A percentile compares a stretch with the other conserved stretches of the same genome.
These are phyloP conservation scores for Nitzschia inconspicua DNA, from an alignment of 108 stramenopile species.

Conservation along the genomic window DNA sequence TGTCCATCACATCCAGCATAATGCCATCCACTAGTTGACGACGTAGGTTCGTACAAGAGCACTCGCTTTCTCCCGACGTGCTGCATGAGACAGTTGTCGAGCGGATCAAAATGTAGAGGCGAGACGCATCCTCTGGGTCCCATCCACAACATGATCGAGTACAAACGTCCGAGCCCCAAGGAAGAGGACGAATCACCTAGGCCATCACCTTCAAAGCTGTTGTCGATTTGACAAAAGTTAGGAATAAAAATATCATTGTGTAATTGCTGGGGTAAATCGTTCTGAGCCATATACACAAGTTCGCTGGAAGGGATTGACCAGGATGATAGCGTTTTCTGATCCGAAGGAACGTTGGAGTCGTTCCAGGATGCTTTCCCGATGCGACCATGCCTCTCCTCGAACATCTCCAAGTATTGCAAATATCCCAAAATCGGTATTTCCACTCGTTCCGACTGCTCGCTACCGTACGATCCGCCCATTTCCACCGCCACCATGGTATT, in stretches of 20 bases:
- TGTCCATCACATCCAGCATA: conserved; percentile 42
- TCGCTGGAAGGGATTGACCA: conserved; percentile 24
- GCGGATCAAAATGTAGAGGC: conserved; percentile 78
- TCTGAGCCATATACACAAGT: conserved; percentile 78
- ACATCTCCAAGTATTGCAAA: conserved; percentile 56
- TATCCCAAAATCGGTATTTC: conserved; percentile 57
- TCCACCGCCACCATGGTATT: conserved; percentile 43
- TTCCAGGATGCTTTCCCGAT: conserved; percentile 13
- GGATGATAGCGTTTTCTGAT: not conserved
- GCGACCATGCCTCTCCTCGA: conserved; percentile 39
- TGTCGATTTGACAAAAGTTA: conserved; percentile 37
- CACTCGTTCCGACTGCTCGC: conserved; percentile 20
- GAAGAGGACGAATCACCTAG: not conserved
- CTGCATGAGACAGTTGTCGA: conserved; percentile 80
- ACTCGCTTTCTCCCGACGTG: conserved; percentile 65
- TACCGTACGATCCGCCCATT: conserved; percentile 55
- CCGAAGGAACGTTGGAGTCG: not conserved
- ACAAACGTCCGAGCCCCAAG: conserved; percentile 62
- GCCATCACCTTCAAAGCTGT: not conserved
- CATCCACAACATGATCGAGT: conserved; percentile 74
- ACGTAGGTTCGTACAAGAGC: conserved; percentile 37
- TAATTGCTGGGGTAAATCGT: conserved; percentile 50
- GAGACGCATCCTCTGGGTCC: conserved; percentile 65
- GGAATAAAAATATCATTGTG: conserved; percentile 57
- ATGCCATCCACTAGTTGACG: conserved; percentile 6